A percentile compares a stretch with the other conserved stretches of the same genome.
Evolutionary conservation across 192 early-diverging fungal species (phyloP).

Genomic region (Entomortierella parvispora): DNA sequence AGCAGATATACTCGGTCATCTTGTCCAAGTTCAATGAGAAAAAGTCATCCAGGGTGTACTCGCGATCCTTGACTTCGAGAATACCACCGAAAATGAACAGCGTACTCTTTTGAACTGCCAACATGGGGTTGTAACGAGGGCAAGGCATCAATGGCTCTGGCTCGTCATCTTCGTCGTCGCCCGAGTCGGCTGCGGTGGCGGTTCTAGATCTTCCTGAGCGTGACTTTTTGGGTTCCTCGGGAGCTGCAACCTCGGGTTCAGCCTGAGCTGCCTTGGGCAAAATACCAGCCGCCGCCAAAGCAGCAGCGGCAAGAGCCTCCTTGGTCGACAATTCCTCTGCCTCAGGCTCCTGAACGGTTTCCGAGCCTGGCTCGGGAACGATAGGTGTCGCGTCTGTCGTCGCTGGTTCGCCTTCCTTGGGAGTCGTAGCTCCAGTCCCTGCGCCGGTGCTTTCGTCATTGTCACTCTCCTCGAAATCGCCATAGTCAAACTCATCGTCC

Average conservation of each 20-base stretch:
- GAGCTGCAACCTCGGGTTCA: conserved; percentile 1
- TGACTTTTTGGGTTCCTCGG: conserved; percentile 6
- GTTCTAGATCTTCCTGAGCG: background rate
- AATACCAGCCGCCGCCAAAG: conserved; percentile 45
- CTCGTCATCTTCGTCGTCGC: conserved; percentile 35
- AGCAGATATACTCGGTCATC: conserved; percentile 64
- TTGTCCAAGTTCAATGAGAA: conserved; percentile 76
- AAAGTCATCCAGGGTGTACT: conserved; percentile 70
- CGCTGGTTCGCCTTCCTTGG: background rate
- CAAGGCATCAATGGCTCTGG: conserved; percentile 57
- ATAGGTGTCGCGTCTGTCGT: conserved; percentile 13
- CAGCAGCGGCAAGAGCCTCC: conserved; percentile 44
- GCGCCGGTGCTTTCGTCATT: conserved; percentile 28
- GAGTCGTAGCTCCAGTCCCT: conserved; percentile 1
- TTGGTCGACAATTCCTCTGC: conserved; percentile 12
- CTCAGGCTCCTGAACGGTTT: background rate
- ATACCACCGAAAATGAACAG: conserved; percentile 75
- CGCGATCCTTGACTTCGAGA: conserved; percentile 67
- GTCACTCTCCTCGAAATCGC: conserved; percentile 50
- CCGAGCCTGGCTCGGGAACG: background rate
- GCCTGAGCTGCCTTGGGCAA: conserved; percentile 25
- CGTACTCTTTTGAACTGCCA: conserved; percentile 62
- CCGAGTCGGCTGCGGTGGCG: background rate
- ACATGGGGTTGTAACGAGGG: conserved; percentile 75
- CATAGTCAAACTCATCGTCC: conserved; percentile 53